phyloP scores from a whole-genome alignment of 2,329 filamentous ascomycete genomes.

The Grosmannia clavigera region DNA sequence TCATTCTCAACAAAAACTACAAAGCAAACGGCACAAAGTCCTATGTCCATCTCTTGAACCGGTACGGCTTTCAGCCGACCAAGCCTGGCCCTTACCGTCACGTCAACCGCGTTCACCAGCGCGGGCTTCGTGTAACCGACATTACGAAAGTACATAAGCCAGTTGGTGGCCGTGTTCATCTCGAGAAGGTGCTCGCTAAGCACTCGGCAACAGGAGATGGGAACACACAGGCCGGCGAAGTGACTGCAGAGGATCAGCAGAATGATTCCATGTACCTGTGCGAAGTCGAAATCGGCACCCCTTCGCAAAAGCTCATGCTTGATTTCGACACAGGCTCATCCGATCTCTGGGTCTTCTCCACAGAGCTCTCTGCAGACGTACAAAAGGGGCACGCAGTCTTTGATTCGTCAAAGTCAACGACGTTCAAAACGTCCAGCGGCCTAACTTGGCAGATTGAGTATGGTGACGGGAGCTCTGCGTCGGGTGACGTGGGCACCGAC shows the following conservation, averaged over 20 bases:
- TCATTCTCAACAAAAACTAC: slow-evolving; percentile 47
- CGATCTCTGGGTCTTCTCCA: slow-evolving; percentile 55
- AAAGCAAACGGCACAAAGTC: slow-evolving; percentile 47
- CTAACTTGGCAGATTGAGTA: slow-evolving; percentile 54
- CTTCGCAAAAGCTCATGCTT: slow-evolving; percentile 46
- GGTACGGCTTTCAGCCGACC: slow-evolving; percentile 28
- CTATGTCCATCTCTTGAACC: slow-evolving; percentile 48
- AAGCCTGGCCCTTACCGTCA: slow-evolving; percentile 46
- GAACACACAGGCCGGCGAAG: slow-evolving; percentile 26
- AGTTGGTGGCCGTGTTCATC: slow-evolving; percentile 34
- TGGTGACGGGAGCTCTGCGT: slow-evolving; percentile 55
- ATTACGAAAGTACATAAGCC: slow-evolving; percentile 11
- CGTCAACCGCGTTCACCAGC: slow-evolving; percentile 32
- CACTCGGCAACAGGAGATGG: neutral
- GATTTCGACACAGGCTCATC: slow-evolving; percentile 62
- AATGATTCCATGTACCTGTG: slow-evolving; percentile 56
- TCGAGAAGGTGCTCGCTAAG: slow-evolving; percentile 35
- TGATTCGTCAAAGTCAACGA: slow-evolving; percentile 46
- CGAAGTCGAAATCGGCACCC: slow-evolving; percentile 51
- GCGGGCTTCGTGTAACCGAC: slow-evolving; percentile 25
- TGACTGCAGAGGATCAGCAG: slow-evolving; percentile 51
- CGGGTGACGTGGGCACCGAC: slow-evolving; percentile 53
- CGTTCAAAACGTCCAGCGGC: slow-evolving; percentile 36
- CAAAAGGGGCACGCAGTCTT: slow-evolving; percentile 41
- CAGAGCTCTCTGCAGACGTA: slow-evolving; percentile 26